A percentile compares a stretch with the other conserved stretches of the same genome.
These are phyloP conservation scores for Ogataea thermomethanolica DNA, from an alignment of 805 yeast genomes.

Conservation along the genomic window DNA sequence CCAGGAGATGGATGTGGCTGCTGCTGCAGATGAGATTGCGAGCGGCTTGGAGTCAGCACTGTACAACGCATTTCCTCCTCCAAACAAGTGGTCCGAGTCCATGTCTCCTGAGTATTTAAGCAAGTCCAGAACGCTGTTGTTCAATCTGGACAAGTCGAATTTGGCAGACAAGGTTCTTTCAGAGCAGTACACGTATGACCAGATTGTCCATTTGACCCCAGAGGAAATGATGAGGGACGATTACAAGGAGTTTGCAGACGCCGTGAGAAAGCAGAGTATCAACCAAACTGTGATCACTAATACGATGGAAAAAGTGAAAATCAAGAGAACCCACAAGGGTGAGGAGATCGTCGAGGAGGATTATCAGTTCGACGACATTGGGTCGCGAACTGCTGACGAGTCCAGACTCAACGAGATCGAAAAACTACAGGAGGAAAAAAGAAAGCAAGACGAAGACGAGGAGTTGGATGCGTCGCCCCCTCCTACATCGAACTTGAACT, in stretches of 20 bases:
- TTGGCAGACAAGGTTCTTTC: conserved; percentile 57
- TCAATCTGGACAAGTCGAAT: conserved; percentile 56
- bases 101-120: conserved; percentile 50
- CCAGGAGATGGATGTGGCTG: conserved; percentile 27
- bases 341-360: conserved; percentile 73
- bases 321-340: conserved; percentile 83
- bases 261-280: conserved; percentile 65
- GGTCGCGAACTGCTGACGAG: conserved; percentile 20
- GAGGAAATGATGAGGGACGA: conserved; percentile 74
- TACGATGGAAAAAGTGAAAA: conserved; percentile 46
- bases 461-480: conserved; percentile 6
- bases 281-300: conserved; percentile 61
- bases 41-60: conserved; percentile 49
- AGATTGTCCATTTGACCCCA: conserved; percentile 60
- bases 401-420: conserved; percentile 28
- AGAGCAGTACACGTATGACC: conserved; percentile 49
- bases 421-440: conserved; percentile 20
- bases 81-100: conserved; percentile 10
- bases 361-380: conserved; percentile 27
- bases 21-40: conserved; percentile 45
- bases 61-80: conserved; percentile 29
- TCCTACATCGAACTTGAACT: conserved; percentile 12
- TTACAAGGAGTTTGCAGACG: conserved; percentile 66
- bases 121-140: conserved; percentile 62
- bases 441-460: conserved; percentile 19